Percentiles rank a stretch among this genome's conserved stretches.
Conservation (phyloP, 768 basidiomycete genomes). For the Mycena sanguinolenta region DNA sequence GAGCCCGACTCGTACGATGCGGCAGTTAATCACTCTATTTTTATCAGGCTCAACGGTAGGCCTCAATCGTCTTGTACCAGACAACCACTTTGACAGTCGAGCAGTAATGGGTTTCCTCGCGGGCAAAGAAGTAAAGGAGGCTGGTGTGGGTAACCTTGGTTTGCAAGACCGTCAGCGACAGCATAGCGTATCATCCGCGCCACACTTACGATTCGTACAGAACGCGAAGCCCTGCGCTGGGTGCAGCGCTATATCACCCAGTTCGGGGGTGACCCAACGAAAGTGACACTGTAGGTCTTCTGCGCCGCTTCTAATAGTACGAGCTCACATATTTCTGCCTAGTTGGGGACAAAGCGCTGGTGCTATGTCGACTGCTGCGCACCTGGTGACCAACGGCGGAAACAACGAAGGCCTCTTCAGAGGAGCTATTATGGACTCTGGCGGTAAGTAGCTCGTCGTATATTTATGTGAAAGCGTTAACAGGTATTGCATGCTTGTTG, state of each 20-base stretch:
- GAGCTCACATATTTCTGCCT: background rate
- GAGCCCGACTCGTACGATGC: background rate
- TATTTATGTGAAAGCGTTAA: too few relatives aligned
- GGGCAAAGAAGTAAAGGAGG: slow-evolving; percentile 54
- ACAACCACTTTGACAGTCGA: background rate
- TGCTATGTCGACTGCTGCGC: slow-evolving; percentile 60
- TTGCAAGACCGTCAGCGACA: slow-evolving; percentile 58
- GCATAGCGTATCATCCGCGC: too few relatives aligned
- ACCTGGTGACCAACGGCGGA: slow-evolving; percentile 58
- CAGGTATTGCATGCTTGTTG: too few relatives aligned
- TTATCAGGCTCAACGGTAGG: slow-evolving; percentile 7
- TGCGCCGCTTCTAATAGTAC: too few relatives aligned
- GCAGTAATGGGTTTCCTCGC: slow-evolving; percentile 57
- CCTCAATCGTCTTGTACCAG: background rate
- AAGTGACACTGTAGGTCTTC: slow-evolving; percentile 41
- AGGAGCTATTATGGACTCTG: slow-evolving; percentile 62
- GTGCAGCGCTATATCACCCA: slow-evolving; percentile 63
- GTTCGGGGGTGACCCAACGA: slow-evolving; percentile 64
- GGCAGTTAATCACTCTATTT: background rate
- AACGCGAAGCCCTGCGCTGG: slow-evolving; percentile 63
- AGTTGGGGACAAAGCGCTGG: slow-evolving; percentile 70
- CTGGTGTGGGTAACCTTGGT: slow-evolving; percentile 61
- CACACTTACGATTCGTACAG: slow-evolving; percentile 26
- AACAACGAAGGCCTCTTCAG: slow-evolving; percentile 54
- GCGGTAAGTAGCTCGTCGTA: too few relatives aligned